phyloP scores from a whole-genome alignment of 1,139 yeast genomes.

The Sugiyamaella xylanicola region DNA sequence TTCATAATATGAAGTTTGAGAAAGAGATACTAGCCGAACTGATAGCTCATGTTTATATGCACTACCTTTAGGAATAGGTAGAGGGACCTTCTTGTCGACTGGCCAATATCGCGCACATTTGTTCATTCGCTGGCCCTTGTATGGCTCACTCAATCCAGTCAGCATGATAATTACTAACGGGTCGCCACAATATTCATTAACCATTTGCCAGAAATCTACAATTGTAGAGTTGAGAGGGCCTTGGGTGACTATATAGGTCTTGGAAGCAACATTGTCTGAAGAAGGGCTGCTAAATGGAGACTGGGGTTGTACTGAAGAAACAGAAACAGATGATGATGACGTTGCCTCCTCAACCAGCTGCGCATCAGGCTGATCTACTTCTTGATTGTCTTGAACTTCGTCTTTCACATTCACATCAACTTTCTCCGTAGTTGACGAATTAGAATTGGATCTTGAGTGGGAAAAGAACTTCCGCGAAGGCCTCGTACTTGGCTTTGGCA shows the following conservation, averaged over 20 bases:
- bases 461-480: not conserved
- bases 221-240: slow-evolving; percentile 70
- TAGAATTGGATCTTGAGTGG: not conserved
- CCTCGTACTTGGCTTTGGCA: not conserved
- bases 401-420: not conserved
- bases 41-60: slow-evolving; percentile 23
- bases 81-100: slow-evolving; percentile 25
- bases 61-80: slow-evolving; percentile 26
- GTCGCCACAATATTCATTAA: slow-evolving; percentile 47
- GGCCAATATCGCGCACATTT: slow-evolving; percentile 87
- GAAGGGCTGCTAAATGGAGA: slow-evolving; percentile 5
- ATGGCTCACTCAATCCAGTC: slow-evolving; percentile 64
- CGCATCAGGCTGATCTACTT: not conserved
- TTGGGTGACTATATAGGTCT: slow-evolving; percentile 59
- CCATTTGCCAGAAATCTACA: slow-evolving; percentile 87
- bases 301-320: not conserved
- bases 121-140: slow-evolving; percentile 50
- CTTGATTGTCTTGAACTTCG: not conserved
- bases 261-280: slow-evolving; percentile 16
- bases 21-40: slow-evolving; percentile 22
- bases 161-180: slow-evolving; percentile 77
- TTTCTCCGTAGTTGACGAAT: not conserved
- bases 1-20: slow-evolving; percentile 21
- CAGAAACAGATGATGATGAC: slow-evolving; percentile 7
- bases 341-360: not conserved